These are phyloP conservation scores for Kokia cookei DNA, from an alignment of 441 rosid genomes.

Conservation along the genomic window DNA sequence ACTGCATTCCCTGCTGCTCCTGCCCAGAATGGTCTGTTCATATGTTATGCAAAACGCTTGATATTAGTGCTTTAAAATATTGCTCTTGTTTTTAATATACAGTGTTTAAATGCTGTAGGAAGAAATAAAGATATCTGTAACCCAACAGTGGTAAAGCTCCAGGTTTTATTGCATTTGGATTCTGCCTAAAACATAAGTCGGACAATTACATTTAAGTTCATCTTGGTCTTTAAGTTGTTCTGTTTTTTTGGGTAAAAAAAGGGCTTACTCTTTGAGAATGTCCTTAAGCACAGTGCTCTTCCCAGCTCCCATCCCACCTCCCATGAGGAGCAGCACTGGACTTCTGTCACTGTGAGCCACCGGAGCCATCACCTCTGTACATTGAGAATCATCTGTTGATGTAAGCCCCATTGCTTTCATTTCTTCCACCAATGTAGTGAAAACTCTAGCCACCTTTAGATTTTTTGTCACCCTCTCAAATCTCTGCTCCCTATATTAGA, in stretches of 20 bases:
- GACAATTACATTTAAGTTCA: not conserved
- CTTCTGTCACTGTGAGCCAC: conserved; percentile 87
- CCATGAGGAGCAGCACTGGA: conserved; percentile 92
- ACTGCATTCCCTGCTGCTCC: conserved; percentile 87
- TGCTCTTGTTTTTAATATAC: not conserved
- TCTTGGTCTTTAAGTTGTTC: not conserved
- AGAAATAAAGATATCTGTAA: not conserved
- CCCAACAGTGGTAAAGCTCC: too few relatives aligned
- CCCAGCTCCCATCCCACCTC: conserved; percentile 99
- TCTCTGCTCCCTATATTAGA: conserved; percentile 61
- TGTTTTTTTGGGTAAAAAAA: too few relatives aligned
- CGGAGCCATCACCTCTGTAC: conserved; percentile 98
- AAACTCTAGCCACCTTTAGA: conserved; percentile 86
- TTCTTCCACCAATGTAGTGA: conserved; percentile 86
- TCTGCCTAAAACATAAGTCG: not conserved
- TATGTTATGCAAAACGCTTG: conserved; percentile 9
- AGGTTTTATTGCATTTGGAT: not conserved
- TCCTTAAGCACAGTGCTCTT: conserved; percentile 97
- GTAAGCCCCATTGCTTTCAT: conserved; percentile 90
- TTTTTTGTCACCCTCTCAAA: conserved; percentile 79
- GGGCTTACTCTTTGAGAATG: conserved; percentile 78
- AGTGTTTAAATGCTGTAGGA: not conserved
- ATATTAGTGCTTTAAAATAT: not conserved
- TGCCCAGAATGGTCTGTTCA: conserved; percentile 74
- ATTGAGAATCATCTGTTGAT: conserved; percentile 65